Percentiles rank a stretch among this genome's conserved stretches.
phyloP scores from a whole-genome alignment of 768 basidiomycete species.

The Trametes maxima region DNA sequence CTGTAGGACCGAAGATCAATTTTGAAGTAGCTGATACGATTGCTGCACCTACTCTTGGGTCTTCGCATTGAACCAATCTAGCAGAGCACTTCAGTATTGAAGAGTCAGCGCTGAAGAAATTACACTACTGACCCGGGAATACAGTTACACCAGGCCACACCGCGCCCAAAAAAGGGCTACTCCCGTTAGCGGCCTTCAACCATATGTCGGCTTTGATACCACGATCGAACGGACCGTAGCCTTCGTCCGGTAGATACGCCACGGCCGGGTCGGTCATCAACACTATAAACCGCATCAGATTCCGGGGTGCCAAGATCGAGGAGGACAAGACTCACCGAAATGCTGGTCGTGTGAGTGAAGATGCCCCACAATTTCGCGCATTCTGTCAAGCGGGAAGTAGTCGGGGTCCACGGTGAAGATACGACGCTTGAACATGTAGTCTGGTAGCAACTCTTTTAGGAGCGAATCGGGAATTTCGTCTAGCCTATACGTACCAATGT shows the following conservation, averaged over 20 bases:
- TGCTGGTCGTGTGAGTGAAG: constrained; percentile 62
- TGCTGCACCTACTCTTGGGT: constrained; percentile 46
- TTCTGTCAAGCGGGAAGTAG: constrained; percentile 63
- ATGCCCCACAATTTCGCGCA: constrained; percentile 67
- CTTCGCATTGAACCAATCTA: constrained; percentile 65
- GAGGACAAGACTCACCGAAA: constrained; percentile 44
- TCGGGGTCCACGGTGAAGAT: constrained; percentile 70
- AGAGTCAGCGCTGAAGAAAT: constrained; percentile 17
- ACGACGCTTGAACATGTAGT: constrained; percentile 70
- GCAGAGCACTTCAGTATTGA: constrained; percentile 33
- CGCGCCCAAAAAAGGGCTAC: constrained; percentile 50
- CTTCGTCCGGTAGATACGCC: constrained; percentile 48
- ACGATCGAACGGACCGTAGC: constrained; percentile 56
- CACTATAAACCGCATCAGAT: constrained; percentile 40
- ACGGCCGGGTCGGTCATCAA: constrained; percentile 78
- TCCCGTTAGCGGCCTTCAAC: constrained; percentile 65
- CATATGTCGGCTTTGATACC: constrained; percentile 57
- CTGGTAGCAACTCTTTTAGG: constrained; percentile 37
- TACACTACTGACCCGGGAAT: neutral
- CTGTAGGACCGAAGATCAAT: constrained; percentile 31
- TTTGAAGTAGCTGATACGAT: neutral
- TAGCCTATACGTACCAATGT: constrained; percentile 51
- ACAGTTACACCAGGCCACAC: constrained; percentile 61
- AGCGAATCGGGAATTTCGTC: neutral
- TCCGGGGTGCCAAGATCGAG: neutral